Percentiles rank a stretch among this genome's conserved stretches.
Evolutionary conservation across 73 alveolate genomes (phyloP).

Genomic region (Paraurostyla sp.): DNA sequence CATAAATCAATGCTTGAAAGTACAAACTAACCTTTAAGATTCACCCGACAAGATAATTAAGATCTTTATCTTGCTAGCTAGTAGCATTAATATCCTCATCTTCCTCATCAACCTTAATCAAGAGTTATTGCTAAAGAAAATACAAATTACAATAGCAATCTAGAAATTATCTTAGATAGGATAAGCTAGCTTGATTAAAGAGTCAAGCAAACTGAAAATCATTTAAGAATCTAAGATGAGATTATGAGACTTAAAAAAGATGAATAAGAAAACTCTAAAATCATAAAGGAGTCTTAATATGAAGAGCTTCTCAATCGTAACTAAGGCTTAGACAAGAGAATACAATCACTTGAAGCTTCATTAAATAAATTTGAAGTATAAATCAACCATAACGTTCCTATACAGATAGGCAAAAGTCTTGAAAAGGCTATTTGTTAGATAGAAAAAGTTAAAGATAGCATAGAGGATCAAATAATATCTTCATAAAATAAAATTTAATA

Average conservation of each 20-base stretch:
- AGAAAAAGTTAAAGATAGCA: background rate
- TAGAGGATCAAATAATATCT: background rate
- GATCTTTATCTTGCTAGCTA: too few relatives aligned
- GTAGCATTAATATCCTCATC: too few relatives aligned
- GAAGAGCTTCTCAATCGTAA: background rate
- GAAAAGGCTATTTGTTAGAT: background rate
- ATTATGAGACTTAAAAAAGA: background rate
- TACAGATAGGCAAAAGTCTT: background rate
- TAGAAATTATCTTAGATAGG: background rate
- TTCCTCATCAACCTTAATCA: background rate
- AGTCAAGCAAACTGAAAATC: background rate
- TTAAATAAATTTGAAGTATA: background rate
- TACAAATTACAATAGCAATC: background rate
- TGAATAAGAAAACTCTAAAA: background rate
- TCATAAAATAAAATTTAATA: background rate
- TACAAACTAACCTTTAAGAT: background rate
- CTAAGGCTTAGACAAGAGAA: background rate
- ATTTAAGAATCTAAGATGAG: background rate
- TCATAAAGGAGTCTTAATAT: background rate
- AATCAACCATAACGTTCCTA: background rate
- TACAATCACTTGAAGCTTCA: background rate
- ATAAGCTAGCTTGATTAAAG: slow-evolving; percentile 8
- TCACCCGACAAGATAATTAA: background rate
- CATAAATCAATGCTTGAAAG: background rate
- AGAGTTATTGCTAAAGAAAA: background rate